These are phyloP conservation scores for Theileria annulata DNA, from an alignment of 169 alveolate genomes.

Conservation along the genomic window DNA sequence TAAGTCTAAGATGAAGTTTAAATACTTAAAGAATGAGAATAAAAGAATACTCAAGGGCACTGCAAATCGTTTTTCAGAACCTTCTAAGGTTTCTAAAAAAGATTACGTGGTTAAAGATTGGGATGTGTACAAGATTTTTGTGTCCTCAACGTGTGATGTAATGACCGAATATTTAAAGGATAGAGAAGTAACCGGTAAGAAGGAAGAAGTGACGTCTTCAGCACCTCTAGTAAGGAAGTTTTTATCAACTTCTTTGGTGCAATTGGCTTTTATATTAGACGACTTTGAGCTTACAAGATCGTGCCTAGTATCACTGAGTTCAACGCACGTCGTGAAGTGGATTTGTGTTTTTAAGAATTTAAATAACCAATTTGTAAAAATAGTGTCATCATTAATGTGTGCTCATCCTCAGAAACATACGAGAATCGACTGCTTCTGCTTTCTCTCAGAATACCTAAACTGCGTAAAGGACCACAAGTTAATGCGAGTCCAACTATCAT, in stretches of 20 bases:
- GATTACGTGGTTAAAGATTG: conserved; percentile 13
- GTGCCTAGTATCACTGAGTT: conserved; percentile 10
- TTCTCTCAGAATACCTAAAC: conserved; percentile 34
- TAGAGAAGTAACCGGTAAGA: conserved; percentile 6
- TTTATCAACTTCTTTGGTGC: conserved; percentile 36
- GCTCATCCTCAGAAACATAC: conserved; percentile 26
- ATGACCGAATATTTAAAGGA: conserved; percentile 14
- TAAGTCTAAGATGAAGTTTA: background rate
- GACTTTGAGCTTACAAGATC: conserved; percentile 39
- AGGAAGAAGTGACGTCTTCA: conserved; percentile 20
- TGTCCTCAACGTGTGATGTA: conserved; percentile 2
- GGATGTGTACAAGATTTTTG: conserved; percentile 45
- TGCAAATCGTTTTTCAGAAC: conserved; percentile 17
- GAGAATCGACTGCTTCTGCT: conserved; percentile 24
- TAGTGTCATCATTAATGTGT: conserved; percentile 41
- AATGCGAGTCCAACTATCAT: conserved; percentile 28
- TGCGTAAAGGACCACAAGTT: conserved; percentile 24
- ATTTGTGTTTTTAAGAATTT: conserved; percentile 21
- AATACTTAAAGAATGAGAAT: background rate
- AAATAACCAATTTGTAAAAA: conserved; percentile 31
- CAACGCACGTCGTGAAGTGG: conserved; percentile 38
- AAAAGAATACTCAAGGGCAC: conserved; percentile 3
- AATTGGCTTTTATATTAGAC: conserved; percentile 33
- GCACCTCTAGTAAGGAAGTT: conserved; percentile 33
- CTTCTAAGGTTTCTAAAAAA: background rate